phyloP scores from a whole-genome alignment of 1,284 basidiomycete genomes.

The Uromyces viciae-fabae region DNA sequence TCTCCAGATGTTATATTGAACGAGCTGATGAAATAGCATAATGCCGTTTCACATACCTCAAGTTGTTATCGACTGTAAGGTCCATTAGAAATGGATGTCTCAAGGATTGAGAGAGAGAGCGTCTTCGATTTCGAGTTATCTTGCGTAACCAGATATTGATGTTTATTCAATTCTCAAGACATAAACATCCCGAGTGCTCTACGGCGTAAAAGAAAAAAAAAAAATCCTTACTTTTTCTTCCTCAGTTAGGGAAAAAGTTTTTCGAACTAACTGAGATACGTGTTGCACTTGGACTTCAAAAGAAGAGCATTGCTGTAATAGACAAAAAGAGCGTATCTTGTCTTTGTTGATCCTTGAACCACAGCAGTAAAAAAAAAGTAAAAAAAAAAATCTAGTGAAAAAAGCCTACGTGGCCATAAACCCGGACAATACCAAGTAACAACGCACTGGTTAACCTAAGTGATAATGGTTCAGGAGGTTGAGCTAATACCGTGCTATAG shows the following conservation, averaged over 20 bases:
- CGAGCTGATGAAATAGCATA: neutral
- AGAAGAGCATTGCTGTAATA: slow-evolving; percentile 33
- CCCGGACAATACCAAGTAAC: slow-evolving; percentile 38
- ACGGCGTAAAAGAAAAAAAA: neutral
- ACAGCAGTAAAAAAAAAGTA: neutral
- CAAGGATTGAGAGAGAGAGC: neutral
- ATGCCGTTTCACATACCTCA: neutral
- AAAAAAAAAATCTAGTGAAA: neutral
- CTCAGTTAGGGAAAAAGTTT: slow-evolving; percentile 1
- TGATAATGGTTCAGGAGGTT: slow-evolving; percentile 42
- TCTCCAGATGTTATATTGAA: slow-evolving; percentile 4
- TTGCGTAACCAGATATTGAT: neutral
- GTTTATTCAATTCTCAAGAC: neutral
- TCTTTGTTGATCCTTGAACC: neutral
- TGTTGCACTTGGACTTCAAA: slow-evolving; percentile 41
- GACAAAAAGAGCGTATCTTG: neutral
- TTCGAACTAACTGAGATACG: slow-evolving; percentile 31
- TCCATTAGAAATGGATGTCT: neutral
- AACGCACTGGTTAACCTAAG: slow-evolving; percentile 36
- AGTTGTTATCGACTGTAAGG: neutral
- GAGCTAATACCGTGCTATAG: slow-evolving; percentile 24
- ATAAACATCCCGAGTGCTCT: neutral
- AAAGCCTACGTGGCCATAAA: slow-evolving; percentile 40
- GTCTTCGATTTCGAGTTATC: neutral
- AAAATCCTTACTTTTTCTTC: slow-evolving; percentile 3